Percentiles rank a stretch among this genome's conserved stretches.
Conservation (phyloP, 2,329 filamentous ascomycete genomes). For the Fusarium oligoseptatum region DNA sequence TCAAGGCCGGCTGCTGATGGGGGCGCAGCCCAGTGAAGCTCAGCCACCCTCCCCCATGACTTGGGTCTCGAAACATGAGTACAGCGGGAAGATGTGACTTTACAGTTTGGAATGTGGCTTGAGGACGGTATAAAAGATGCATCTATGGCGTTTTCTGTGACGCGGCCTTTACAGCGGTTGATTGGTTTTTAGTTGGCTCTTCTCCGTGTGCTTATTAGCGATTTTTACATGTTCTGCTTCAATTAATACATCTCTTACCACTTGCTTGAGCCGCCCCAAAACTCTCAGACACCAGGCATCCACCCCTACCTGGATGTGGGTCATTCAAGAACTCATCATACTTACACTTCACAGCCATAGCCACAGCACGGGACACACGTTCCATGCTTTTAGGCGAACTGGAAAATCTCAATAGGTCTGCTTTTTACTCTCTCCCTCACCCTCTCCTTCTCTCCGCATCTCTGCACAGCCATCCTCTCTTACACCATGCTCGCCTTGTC, state of each 20-base stretch:
- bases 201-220: not conserved
- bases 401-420: not conserved
- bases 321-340: not conserved
- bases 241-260: not conserved
- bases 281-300: not conserved
- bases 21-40: not conserved
- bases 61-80: not conserved
- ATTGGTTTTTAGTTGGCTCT: too few relatives aligned
- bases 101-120: not conserved
- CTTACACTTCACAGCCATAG: not conserved
- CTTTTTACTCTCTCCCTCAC: not conserved
- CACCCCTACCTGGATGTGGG: not conserved
- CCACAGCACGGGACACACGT: not conserved
- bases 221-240: not conserved
- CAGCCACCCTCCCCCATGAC: not conserved
- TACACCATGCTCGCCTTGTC: not conserved
- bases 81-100: not conserved
- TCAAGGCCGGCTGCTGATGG: not conserved
- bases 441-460: not conserved
- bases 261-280: not conserved
- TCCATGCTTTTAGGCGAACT: not conserved
- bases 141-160: not conserved
- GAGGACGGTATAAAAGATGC: not conserved
- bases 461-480: not conserved
- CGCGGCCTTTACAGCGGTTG: not conserved